phyloP scores from a whole-genome alignment of 352 stramenopile genomes.

The Pythium monospermum region DNA sequence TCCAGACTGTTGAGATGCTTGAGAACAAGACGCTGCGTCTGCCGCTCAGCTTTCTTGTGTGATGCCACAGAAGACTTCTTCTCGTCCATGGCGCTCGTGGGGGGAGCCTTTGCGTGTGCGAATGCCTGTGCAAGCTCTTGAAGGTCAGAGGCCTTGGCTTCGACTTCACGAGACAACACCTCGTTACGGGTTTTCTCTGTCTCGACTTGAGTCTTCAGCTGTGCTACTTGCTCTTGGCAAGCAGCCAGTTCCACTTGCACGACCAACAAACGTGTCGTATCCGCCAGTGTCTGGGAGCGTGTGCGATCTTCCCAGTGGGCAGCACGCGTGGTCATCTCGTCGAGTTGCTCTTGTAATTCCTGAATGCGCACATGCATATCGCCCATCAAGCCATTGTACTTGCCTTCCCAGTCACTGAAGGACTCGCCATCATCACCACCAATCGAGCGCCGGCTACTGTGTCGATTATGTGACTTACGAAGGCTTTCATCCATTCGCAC shows the following conservation, averaged over 20 bases:
- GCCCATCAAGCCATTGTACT: conserved; percentile 22
- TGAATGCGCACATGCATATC: conserved; percentile 22
- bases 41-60: conserved; percentile 6
- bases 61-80: not conserved
- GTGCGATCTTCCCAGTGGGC: not conserved
- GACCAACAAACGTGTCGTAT: not conserved
- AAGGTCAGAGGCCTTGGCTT: conserved; percentile 3
- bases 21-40: conserved; percentile 22
- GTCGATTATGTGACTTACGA: conserved; percentile 6
- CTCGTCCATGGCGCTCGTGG: not conserved
- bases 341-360: conserved; percentile 20
- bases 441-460: conserved; percentile 5
- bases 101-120: not conserved
- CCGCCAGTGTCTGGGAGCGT: not conserved
- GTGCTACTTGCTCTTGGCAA: not conserved
- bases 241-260: not conserved
- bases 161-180: conserved; percentile 3
- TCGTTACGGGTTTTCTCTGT: not conserved
- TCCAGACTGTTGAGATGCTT: conserved; percentile 45
- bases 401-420: conserved; percentile 15
- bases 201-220: not conserved
- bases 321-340: conserved; percentile 11
- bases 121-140: conserved; percentile 6
- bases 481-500: not conserved
- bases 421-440: conserved; percentile 10